Percentiles rank a stretch among this genome's conserved stretches.
These are phyloP conservation scores for Cladochytrium replicatum DNA, from an alignment of 192 early-diverging fungal species.

Conservation along the genomic window DNA sequence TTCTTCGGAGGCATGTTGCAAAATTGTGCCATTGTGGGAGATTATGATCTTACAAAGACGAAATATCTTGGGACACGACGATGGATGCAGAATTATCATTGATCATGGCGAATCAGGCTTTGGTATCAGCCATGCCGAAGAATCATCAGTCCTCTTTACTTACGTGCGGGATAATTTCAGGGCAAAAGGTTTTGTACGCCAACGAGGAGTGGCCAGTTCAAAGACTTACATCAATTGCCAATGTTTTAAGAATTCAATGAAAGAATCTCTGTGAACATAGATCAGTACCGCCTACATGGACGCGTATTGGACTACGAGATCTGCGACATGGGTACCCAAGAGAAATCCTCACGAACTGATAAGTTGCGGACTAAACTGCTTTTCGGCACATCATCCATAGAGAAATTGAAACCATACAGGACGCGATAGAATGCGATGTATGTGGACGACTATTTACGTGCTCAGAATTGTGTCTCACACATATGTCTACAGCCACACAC, in stretches of 20 bases:
- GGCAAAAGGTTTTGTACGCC: conserved; percentile 53
- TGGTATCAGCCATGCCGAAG: conserved; percentile 52
- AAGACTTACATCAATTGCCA: neutral
- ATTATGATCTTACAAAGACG: conserved; percentile 89
- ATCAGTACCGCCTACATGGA: conserved; percentile 69
- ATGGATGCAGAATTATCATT: conserved; percentile 98
- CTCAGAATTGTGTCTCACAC: no score
- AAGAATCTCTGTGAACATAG: conserved; percentile 77
- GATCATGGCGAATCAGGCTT: conserved; percentile 91
- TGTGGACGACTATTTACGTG: conserved; percentile 5
- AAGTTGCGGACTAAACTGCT: neutral
- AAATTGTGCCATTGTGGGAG: conserved; percentile 61
- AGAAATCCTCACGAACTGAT: no score
- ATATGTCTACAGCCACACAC: conserved; percentile 55
- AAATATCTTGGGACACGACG: conserved; percentile 88
- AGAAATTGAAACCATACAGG: conserved; percentile 43
- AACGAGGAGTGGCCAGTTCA: neutral
- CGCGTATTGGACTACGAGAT: conserved; percentile 74
- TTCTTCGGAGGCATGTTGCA: conserved; percentile 72
- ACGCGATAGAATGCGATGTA: conserved; percentile 87
- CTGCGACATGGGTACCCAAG: conserved; percentile 68
- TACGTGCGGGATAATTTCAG: conserved; percentile 93
- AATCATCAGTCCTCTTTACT: conserved; percentile 34
- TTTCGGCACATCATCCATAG: conserved; percentile 65
- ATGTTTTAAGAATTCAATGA: conserved; percentile 1